Conservation (phyloP, 257 asterid species). For the Jasminum sambac region DNA sequence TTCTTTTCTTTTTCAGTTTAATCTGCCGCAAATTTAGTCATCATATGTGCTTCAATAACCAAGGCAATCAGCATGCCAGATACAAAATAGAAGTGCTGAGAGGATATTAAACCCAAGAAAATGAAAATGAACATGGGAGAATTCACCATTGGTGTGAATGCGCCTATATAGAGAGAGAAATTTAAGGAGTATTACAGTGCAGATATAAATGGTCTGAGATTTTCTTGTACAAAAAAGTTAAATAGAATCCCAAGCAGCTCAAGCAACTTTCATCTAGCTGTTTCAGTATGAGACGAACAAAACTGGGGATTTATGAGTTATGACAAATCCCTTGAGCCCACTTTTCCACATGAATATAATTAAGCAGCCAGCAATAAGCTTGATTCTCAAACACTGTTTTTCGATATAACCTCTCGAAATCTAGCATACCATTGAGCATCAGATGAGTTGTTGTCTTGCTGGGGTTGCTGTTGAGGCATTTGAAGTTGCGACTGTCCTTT, state of each 20-base stretch:
- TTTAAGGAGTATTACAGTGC: neutral
- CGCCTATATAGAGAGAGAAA: neutral
- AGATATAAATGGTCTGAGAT: neutral
- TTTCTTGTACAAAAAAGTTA: neutral
- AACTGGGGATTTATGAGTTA: slow-evolving; percentile 12
- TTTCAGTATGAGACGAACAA: slow-evolving; percentile 7
- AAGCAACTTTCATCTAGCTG: neutral
- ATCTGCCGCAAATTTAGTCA: neutral
- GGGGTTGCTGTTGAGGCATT: slow-evolving; percentile 33
- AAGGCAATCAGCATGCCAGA: neutral
- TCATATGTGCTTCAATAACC: neutral
- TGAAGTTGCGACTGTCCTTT: slow-evolving; percentile 43
- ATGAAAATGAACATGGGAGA: neutral
- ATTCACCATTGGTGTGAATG: neutral
- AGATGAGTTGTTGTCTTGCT: slow-evolving; percentile 48
- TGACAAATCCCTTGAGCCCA: neutral
- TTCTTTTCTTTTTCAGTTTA: no score
- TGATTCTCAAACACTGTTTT: slow-evolving; percentile 59
- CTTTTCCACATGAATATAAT: neutral
- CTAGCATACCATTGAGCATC: slow-evolving; percentile 86
- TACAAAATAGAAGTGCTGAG: neutral
- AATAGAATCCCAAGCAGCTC: neutral
- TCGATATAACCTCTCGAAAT: slow-evolving; percentile 84
- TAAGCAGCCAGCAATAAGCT: neutral
- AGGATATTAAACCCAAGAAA: neutral